Evolutionary conservation across 2,329 filamentous ascomycete species (phyloP).

Genomic region (Alternaria brassicae): DNA sequence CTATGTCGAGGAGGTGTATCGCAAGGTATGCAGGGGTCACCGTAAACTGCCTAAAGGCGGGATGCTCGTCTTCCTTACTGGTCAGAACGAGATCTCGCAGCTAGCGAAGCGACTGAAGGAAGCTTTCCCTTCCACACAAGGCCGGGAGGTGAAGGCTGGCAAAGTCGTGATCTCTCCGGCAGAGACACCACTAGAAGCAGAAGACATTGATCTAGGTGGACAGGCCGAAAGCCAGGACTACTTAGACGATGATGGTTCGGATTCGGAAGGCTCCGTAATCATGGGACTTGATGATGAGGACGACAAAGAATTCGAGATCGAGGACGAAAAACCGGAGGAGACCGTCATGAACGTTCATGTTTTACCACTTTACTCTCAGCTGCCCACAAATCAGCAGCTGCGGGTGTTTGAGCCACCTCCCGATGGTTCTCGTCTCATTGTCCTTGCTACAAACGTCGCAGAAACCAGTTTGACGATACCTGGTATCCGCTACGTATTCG

Average conservation of each 20-base stretch:
- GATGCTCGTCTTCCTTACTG: constrained; percentile 93
- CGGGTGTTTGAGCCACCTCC: constrained; percentile 87
- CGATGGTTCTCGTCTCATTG: constrained; percentile 81
- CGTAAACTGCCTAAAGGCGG: constrained; percentile 87
- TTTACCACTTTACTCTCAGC: constrained; percentile 89
- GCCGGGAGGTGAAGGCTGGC: constrained; percentile 60
- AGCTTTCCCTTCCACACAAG: constrained; percentile 64
- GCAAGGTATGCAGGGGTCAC: constrained; percentile 86
- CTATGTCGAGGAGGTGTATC: constrained; percentile 88
- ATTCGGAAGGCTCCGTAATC: constrained; percentile 65
- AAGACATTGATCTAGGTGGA: constrained; percentile 81
- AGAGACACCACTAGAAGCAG: constrained; percentile 80
- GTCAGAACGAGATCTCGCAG: constrained; percentile 86
- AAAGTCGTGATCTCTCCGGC: constrained; percentile 78
- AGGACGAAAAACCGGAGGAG: constrained; percentile 68
- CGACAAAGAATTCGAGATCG: constrained; percentile 68
- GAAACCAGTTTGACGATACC: constrained; percentile 98
- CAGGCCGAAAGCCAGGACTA: constrained; percentile 47
- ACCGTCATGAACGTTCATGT: constrained; percentile 77
- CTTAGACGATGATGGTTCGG: constrained; percentile 58
- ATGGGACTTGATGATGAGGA: constrained; percentile 67
- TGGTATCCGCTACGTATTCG: constrained; percentile 93
- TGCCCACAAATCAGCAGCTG: constrained; percentile 90
- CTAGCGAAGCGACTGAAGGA: constrained; percentile 81
- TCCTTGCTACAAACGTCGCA: constrained; percentile 94